These are phyloP conservation scores for Lepidopterella palustris DNA, from an alignment of 495 filamentous ascomycete genomes.

Conservation along the genomic window DNA sequence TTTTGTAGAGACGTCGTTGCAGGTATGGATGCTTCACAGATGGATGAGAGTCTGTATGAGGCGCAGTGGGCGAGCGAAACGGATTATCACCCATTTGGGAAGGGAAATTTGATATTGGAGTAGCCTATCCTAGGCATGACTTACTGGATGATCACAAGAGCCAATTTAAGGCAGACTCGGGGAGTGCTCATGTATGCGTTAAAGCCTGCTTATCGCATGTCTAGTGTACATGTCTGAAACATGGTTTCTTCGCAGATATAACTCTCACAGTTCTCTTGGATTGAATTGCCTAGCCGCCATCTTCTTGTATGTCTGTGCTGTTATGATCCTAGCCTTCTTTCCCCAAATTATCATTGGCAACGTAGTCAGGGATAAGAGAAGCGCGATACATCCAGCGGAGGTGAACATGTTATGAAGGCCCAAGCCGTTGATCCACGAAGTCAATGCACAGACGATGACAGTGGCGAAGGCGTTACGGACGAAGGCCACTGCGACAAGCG, in stretches of 20 bases:
- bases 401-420: not conserved
- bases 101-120: conserved; percentile 9
- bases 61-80: conserved; percentile 35
- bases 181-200: too few species aligned
- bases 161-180: too few species aligned
- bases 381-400: not conserved
- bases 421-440: not conserved
- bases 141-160: too few species aligned
- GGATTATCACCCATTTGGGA: conserved; percentile 42
- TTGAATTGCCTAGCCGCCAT: too few species aligned
- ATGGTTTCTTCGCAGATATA: too few species aligned
- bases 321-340: not conserved
- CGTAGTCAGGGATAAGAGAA: not conserved
- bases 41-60: conserved; percentile 44
- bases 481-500: conserved; percentile 32
- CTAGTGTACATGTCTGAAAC: too few species aligned
- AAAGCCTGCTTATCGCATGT: too few species aligned
- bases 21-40: conserved; percentile 45
- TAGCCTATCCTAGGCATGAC: not conserved
- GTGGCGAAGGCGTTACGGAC: conserved; percentile 9
- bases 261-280: too few species aligned
- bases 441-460: not conserved
- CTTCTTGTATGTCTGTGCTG: not conserved
- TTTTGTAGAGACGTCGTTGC: conserved; percentile 38
- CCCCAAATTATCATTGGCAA: not conserved